Evolutionary conservation across 768 basidiomycete genomes (phyloP).

Genomic region (Termitomyces heimii): DNA sequence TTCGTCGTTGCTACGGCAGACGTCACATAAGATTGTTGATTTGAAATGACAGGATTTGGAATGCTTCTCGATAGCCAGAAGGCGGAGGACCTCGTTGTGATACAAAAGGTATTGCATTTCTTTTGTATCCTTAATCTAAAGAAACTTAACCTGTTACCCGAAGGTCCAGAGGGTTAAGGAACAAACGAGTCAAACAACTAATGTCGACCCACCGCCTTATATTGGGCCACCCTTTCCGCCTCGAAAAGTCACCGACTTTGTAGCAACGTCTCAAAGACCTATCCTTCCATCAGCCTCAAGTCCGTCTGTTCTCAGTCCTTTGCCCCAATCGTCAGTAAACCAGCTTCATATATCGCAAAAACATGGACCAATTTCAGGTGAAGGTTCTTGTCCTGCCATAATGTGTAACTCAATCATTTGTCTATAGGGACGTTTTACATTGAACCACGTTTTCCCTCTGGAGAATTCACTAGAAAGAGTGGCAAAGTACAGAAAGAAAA

Average conservation of each 20-base stretch:
- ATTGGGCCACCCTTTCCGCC: not conserved
- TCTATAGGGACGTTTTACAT: constrained; percentile 35
- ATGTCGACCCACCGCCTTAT: constrained; percentile 10
- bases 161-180: constrained; percentile 1
- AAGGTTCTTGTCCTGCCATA: not conserved
- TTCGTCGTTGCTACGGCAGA: not conserved
- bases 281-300: not conserved
- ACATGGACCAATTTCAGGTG: constrained; percentile 7
- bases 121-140: too few species aligned
- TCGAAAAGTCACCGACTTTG: not conserved
- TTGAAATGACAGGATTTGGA: not conserved
- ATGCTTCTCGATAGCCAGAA: constrained; percentile 8
- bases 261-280: not conserved
- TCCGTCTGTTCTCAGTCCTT: not conserved
- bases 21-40: not conserved
- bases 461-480: constrained; percentile 16
- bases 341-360: constrained; percentile 11
- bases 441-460: constrained; percentile 28
- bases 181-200: not conserved
- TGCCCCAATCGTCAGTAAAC: constrained; percentile 1
- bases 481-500: constrained; percentile 22
- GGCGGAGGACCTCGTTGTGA: not conserved
- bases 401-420: not conserved
- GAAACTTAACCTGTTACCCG: not conserved
- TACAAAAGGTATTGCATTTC: not conserved